Evolutionary conservation across 2,329 filamentous ascomycete genomes (phyloP).

Genomic region (Teratosphaeria destructans): DNA sequence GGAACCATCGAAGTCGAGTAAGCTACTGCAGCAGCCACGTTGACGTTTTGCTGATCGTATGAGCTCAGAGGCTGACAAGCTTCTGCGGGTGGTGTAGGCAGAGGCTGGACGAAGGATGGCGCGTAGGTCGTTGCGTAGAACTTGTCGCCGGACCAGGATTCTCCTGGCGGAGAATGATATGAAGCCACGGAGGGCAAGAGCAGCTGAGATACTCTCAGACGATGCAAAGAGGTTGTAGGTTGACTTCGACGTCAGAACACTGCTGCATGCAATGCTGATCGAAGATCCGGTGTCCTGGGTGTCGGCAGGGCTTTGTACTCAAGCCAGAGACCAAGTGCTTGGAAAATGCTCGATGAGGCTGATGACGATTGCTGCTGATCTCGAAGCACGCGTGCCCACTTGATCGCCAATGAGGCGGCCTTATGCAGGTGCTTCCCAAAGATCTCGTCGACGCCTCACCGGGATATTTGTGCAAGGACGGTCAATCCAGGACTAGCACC

Average conservation of each 20-base stretch:
- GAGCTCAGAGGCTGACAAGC: slow-evolving; percentile 18
- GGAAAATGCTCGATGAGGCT: slow-evolving; percentile 15
- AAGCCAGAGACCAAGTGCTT: slow-evolving; percentile 22
- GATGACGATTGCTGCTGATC: slow-evolving; percentile 13
- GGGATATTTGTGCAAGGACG: slow-evolving; percentile 27
- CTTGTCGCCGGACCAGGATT: slow-evolving; percentile 19
- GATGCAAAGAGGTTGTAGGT: slow-evolving; percentile 3
- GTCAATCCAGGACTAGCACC: slow-evolving; percentile 24
- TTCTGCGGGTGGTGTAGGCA: slow-evolving; percentile 23
- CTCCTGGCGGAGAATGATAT: slow-evolving; percentile 18
- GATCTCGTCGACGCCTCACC: slow-evolving; percentile 11
- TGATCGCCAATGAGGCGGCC: slow-evolving; percentile 28
- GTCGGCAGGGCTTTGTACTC: slow-evolving; percentile 26
- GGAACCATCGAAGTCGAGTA: slow-evolving; percentile 52
- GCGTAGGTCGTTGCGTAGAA: slow-evolving; percentile 12
- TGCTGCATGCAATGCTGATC: slow-evolving; percentile 14
- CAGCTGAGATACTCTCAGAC: slow-evolving; percentile 7
- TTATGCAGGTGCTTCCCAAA: slow-evolving; percentile 30
- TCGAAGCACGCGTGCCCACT: slow-evolving; percentile 13
- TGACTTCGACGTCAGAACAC: slow-evolving; percentile 13
- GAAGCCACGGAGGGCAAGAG: slow-evolving; percentile 24
- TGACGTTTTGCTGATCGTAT: slow-evolving; percentile 35
- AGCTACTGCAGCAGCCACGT: slow-evolving; percentile 53
- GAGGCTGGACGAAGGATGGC: slow-evolving; percentile 15
- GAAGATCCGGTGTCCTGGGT: slow-evolving; percentile 22